Conservation (phyloP, 495 filamentous ascomycete species). For the Neurospora intermedia region DNA sequence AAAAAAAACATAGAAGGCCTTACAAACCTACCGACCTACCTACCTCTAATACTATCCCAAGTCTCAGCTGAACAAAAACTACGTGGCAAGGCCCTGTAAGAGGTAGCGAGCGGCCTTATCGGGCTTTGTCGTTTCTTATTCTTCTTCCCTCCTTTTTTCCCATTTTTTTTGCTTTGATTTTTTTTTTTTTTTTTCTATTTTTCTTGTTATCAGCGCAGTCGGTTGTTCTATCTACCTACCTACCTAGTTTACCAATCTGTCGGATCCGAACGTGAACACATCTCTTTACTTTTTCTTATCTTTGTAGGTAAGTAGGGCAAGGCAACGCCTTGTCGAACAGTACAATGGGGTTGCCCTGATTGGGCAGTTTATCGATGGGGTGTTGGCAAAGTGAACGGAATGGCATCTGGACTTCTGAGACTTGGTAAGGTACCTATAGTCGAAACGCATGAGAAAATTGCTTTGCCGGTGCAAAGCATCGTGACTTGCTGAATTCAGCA, state of each 20-base stretch:
- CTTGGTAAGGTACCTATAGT: not conserved
- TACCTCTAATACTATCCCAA: not conserved
- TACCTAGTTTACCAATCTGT: not conserved
- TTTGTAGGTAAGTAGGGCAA: not conserved
- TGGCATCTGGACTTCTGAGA: fast-evolving
- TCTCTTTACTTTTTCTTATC: too few species aligned
- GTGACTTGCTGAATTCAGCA: not conserved
- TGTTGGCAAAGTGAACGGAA: not conserved
- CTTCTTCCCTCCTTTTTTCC: not conserved
- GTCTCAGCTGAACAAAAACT: not conserved
- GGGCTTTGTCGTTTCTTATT: not conserved
- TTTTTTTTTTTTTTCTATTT: not conserved
- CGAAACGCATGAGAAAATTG: not conserved
- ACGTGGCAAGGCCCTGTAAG: not conserved
- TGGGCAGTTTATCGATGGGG: not conserved
- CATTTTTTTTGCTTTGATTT: not conserved
- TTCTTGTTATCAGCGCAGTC: not conserved
- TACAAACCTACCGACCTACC: too few species aligned
- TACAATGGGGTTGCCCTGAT: not conserved
- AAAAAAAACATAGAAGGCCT: too few species aligned
- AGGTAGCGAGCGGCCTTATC: not conserved
- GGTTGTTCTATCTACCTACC: not conserved
- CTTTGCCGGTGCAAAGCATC: not conserved
- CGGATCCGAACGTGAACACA: not conserved
- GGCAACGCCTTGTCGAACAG: not conserved